phyloP scores from a whole-genome alignment of 108 stramenopile genomes.

The Skeletonema tropicum region DNA sequence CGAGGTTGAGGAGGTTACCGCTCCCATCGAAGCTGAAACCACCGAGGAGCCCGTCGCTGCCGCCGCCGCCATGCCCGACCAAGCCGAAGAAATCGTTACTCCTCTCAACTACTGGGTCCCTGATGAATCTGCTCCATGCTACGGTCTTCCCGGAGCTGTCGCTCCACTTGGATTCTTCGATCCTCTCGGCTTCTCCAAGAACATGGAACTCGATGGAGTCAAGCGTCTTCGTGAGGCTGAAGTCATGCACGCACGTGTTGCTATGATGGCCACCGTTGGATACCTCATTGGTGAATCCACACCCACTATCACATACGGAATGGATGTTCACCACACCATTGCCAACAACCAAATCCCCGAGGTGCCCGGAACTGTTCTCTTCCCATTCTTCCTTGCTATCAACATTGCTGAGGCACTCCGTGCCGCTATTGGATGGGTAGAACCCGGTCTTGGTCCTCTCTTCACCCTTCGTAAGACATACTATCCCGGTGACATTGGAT shows the following conservation, averaged over 20 bases:
- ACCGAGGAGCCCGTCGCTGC: background rate
- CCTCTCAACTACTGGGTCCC: constrained; percentile 68
- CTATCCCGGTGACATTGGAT: constrained; percentile 81
- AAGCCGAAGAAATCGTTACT: constrained; percentile 1
- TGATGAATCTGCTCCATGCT: constrained; percentile 44
- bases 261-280: constrained; percentile 74
- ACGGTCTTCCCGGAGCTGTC: constrained; percentile 57
- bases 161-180: constrained; percentile 72
- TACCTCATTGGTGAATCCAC: constrained; percentile 56
- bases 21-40: constrained; percentile 18
- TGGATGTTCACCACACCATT: constrained; percentile 62
- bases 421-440: constrained; percentile 56
- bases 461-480: constrained; percentile 52
- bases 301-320: constrained; percentile 48
- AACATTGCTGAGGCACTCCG: constrained; percentile 61
- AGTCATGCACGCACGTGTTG: constrained; percentile 87
- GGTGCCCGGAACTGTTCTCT: constrained; percentile 52
- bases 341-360: constrained; percentile 51
- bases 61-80: background rate
- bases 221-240: constrained; percentile 74
- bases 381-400: constrained; percentile 60
- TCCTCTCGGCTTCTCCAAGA: constrained; percentile 60
- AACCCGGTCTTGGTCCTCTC: constrained; percentile 46
- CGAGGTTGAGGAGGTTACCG: constrained; percentile 1
- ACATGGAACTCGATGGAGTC: constrained; percentile 67